These are phyloP conservation scores for Leccinum uliginosum DNA, from an alignment of 768 basidiomycete species.

Conservation along the genomic window DNA sequence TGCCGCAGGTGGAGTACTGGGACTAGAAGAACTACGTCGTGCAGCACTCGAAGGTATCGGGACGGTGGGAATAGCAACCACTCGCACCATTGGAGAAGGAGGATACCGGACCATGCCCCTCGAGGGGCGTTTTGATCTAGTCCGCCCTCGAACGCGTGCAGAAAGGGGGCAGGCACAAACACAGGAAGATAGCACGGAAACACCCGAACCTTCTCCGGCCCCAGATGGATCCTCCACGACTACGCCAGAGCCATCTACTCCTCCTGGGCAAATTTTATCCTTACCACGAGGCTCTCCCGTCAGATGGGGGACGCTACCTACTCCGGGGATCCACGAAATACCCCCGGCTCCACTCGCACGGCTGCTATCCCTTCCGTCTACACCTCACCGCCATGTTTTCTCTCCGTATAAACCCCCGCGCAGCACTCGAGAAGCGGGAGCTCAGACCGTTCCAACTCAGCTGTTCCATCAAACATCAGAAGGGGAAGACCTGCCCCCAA, in stretches of 20 bases:
- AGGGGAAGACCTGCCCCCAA: constrained; percentile 52
- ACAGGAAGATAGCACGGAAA: constrained; percentile 2
- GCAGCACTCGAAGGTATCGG: constrained; percentile 30
- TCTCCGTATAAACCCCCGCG: constrained; percentile 14
- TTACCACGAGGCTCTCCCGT: constrained; percentile 32
- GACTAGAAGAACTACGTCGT: constrained; percentile 39
- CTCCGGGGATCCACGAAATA: constrained; percentile 57
- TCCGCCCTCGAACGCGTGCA: constrained; percentile 42
- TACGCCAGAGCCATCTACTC: constrained; percentile 33
- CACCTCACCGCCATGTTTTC: constrained; percentile 22
- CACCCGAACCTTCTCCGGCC: constrained; percentile 16
- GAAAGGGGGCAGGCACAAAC: constrained; percentile 13
- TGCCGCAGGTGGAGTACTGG: constrained; percentile 27
- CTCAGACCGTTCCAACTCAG: constrained; percentile 22
- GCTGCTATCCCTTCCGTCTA: constrained; percentile 45
- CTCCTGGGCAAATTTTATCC: constrained; percentile 28
- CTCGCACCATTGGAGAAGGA: constrained; percentile 46
- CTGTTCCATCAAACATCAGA: constrained; percentile 10
- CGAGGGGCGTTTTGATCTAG: constrained; percentile 84
- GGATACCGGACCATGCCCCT: constrained; percentile 80
- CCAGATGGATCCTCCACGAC: constrained; percentile 4
- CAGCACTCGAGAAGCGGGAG: constrained; percentile 15
- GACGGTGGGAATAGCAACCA: constrained; percentile 6
- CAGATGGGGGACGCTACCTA: constrained; percentile 51
- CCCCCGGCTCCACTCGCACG: constrained; percentile 58